phyloP scores from a whole-genome alignment of 2,329 filamentous ascomycete genomes.

The Aspergillus transmontanensis region DNA sequence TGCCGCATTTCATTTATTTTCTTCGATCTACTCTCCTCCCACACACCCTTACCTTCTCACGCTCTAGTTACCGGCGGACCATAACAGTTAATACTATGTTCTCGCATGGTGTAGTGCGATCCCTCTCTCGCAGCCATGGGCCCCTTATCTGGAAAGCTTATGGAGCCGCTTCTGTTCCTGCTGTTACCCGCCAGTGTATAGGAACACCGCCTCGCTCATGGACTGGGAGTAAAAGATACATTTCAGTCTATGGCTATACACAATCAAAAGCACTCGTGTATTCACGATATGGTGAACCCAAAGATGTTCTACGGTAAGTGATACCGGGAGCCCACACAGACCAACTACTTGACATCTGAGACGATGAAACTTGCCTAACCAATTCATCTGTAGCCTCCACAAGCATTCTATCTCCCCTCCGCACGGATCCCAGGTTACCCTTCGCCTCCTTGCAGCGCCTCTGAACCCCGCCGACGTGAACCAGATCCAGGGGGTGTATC shows the following conservation, averaged over 20 bases:
- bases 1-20: conserved; percentile 13
- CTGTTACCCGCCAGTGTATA: conserved; percentile 14
- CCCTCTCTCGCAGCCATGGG: conserved; percentile 17
- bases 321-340: neutral
- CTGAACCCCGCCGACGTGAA: conserved; percentile 99
- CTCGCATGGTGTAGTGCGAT: conserved; percentile 28
- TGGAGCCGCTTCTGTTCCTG: conserved; percentile 14
- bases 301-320: conserved; percentile 49
- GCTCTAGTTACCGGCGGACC: neutral
- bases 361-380: neutral
- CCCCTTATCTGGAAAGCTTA: conserved; percentile 16
- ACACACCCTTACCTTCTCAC: neutral
- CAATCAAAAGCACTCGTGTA: conserved; percentile 54
- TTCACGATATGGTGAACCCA: conserved; percentile 51
- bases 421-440: conserved; percentile 67
- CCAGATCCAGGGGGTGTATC: conserved; percentile 95
- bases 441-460: conserved; percentile 85
- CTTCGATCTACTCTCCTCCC: neutral
- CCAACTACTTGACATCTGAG: neutral
- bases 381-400: conserved; percentile 39
- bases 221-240: conserved; percentile 35
- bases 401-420: conserved; percentile 53
- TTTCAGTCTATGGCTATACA: conserved; percentile 53
- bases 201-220: conserved; percentile 14
- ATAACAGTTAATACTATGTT: conserved; percentile 28